phyloP scores from a whole-genome alignment of 257 asterid species.

The Verbascum thapsus region DNA sequence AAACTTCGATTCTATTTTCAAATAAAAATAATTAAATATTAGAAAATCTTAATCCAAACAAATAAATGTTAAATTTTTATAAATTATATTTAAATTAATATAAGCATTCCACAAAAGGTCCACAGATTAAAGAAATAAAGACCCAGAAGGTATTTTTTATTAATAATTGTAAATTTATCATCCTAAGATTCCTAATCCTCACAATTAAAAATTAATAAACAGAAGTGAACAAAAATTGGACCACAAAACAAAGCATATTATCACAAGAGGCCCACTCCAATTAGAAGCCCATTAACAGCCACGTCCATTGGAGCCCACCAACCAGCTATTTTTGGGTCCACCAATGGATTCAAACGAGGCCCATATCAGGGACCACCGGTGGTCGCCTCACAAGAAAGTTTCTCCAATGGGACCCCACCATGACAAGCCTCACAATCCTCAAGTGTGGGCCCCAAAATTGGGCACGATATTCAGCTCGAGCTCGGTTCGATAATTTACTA shows the following conservation, averaged over 20 bases:
- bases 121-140: background rate
- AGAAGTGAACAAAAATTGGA: slow-evolving; percentile 10
- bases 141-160: background rate
- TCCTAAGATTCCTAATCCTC: slow-evolving; percentile 18
- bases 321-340: slow-evolving; percentile 28
- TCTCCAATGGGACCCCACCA: slow-evolving; percentile 31
- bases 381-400: slow-evolving; percentile 33
- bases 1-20: too few relatives aligned
- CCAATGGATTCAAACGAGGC: slow-evolving; percentile 36
- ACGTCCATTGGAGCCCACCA: slow-evolving; percentile 33
- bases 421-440: slow-evolving; percentile 13
- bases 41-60: too few relatives aligned
- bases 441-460: slow-evolving; percentile 25
- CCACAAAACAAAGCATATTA: slow-evolving; percentile 21
- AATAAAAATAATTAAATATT: too few relatives aligned
- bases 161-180: background rate
- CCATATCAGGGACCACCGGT: slow-evolving; percentile 42
- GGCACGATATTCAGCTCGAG: too few relatives aligned
- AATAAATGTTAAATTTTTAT: too few relatives aligned
- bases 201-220: background rate
- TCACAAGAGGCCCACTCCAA: slow-evolving; percentile 37
- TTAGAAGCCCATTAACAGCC: slow-evolving; percentile 43
- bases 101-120: too few relatives aligned
- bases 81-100: too few relatives aligned
- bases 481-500: too few relatives aligned